Base-by-base conservation (phyloP, 2,329 filamentous ascomycete genomes). In the Fusarium setosum region DNA sequence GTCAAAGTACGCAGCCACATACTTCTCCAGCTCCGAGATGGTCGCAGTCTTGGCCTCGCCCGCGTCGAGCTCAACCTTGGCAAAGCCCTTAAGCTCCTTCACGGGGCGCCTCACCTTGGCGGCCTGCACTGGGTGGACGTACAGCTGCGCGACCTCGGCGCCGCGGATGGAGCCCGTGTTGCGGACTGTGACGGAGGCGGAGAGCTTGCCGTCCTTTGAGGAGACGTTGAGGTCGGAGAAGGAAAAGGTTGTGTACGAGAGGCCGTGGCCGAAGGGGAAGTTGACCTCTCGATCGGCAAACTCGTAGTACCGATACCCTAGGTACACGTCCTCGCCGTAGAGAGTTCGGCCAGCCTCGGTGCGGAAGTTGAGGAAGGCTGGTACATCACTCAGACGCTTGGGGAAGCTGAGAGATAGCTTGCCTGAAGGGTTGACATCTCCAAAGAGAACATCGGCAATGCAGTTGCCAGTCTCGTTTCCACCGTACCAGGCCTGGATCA, bases 401-500 rank as follows among this genome's bases (percentile, higher is more conserved):
- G 93, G 92, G 79, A 94, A 94, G 3, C 85, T 90, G 20, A 94
- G 81, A 0, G 91, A 90, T 2, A 94, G 82, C 75, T 94, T 94
- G 13, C 88, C 92, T 41, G 87, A 90, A 0, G 92, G 92, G 73
- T 92, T 94, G 44, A 87, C 84, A 62, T 90, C 86, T 45, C 92
- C 92, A 65, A 92, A 92, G 17, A 95, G 81, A 2, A 95, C 84
- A 67, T 95, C 92, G 0, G 91, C 92, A 62, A 96, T 90, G 11
- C 89, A 90, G 72, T 94, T 93, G 6, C 92, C 93, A 6, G 90
- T 91, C 79, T 96, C 92, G 72, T 96, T 93, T n/a, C 93, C 92
- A 61, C 92, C 91, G 72, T 94, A 96, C 92, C 92, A 96, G 8
- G 92, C 92, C 72, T 95, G 91, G 2, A 94, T 73, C 2, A 94